Base-by-base conservation (phyloP, 1,284 basidiomycete genomes). In the Golubevia pallescens region DNA sequence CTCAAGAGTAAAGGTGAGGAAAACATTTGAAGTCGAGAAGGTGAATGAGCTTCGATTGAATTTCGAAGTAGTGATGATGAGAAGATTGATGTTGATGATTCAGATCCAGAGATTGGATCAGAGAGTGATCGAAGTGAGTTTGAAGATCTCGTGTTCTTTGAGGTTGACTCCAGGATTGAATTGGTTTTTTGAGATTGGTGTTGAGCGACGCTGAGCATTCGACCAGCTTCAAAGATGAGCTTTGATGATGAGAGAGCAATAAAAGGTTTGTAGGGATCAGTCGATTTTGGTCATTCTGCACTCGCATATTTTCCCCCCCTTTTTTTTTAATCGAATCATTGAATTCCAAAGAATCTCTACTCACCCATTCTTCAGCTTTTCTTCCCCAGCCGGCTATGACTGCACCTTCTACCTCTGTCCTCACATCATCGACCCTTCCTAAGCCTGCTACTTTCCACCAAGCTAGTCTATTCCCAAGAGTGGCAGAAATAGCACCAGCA, bases 361-460 rank as follows among this genome's bases (percentile, higher is more conserved):
- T 48, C 42, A 48, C 42, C 16, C 42, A 13, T 10, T 73, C 68
- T 6, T 61, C 62, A 5, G 78, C 78, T 61, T 77, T 78, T 38
- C 74, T 70, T 38, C 67, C 66, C 38, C 75, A 73, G 16, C 42
- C 42, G 8, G 42, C 42, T 13, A 48, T 16, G 0, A 78, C 71
- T 1, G 64, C 54, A 21, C 65, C 62, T 28, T 76, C 73, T 48
- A 80, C 66, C 53, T 80, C 73, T 48, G 74, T 66, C 16, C 78
- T 63, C 24, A 81, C 66, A 57, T 80, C 78, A 52, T 81, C 79
- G 6, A 79, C 71, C 58, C 76, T 78, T 73, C 78, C 77, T 4
- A 71, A 53, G 8, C 42, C 42, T 48, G 42, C 42, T 13, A 81
- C 62, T 62, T 73, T 74, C 78, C 78, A 81, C 79, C 79, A 81